phyloP scores from a whole-genome alignment of 2,329 filamentous ascomycete genomes.

The Cladosporium oxysporum region DNA sequence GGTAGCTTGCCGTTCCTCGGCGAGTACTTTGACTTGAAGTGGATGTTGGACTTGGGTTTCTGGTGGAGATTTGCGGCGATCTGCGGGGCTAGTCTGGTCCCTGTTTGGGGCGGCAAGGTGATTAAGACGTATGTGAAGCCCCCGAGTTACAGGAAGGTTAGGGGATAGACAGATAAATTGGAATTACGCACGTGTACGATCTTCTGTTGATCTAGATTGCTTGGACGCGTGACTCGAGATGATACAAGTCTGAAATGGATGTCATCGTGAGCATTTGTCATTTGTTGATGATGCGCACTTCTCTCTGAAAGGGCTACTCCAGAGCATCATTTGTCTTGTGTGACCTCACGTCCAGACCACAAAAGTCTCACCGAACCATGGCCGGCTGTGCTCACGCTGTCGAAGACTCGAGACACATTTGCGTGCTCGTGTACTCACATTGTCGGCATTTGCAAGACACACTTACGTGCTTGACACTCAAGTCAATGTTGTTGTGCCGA shows the following conservation, averaged over 20 bases:
- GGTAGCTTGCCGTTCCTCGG: conserved; percentile 83
- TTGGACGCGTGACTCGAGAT: neutral
- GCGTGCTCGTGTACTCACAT: neutral
- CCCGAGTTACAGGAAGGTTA: conserved; percentile 90
- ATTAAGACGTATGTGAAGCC: conserved; percentile 84
- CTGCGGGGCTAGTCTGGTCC: conserved; percentile 75
- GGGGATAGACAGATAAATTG: conserved; percentile 25
- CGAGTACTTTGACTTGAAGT: conserved; percentile 84
- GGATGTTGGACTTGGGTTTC: conserved; percentile 77
- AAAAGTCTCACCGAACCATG: neutral
- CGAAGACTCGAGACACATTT: too few species aligned
- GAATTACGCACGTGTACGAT: neutral
- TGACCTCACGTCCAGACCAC: neutral
- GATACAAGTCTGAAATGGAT: neutral
- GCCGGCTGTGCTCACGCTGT: neutral
- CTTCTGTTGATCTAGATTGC: neutral
- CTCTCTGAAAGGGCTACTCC: neutral
- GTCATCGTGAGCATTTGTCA: neutral
- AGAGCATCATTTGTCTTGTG: neutral
- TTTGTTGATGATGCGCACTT: neutral
- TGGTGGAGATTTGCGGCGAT: conserved; percentile 86
- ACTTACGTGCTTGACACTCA: neutral
- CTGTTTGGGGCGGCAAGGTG: conserved; percentile 83
- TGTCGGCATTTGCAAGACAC: neutral
- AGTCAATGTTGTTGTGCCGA: neutral